A percentile compares a stretch with the other conserved stretches of the same genome.
Evolutionary conservation across 2,329 filamentous ascomycete genomes (phyloP).

Genomic region (Graphiopsis chlorocephala): DNA sequence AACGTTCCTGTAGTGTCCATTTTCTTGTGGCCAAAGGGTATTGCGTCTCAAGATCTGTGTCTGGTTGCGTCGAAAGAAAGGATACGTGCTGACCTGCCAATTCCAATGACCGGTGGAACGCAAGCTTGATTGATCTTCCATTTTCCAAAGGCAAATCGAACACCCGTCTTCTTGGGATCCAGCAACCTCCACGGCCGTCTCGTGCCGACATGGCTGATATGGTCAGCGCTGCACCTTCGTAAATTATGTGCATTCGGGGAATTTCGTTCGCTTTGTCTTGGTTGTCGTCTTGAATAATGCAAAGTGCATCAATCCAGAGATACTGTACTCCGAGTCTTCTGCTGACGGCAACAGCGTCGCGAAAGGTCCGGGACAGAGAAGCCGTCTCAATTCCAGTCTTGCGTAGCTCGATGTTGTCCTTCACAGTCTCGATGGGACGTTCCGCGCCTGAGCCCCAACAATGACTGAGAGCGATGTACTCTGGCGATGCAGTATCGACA

Average conservation of each 20-base stretch:
- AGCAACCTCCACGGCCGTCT: background rate
- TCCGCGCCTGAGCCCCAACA: background rate
- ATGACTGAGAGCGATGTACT: conserved; percentile 4
- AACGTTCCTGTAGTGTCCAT: conserved; percentile 1
- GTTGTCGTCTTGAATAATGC: conserved; percentile 1
- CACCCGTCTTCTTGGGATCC: background rate
- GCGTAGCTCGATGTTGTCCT: background rate
- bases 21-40: conserved; percentile 7
- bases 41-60: background rate
- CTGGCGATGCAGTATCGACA: background rate
- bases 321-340: background rate
- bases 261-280: background rate
- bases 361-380: background rate
- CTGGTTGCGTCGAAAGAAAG: background rate
- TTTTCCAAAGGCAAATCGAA: background rate
- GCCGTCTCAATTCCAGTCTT: background rate
- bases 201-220: background rate
- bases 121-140: background rate
- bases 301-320: conserved; percentile 9
- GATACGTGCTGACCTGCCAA: background rate
- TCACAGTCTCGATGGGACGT: background rate
- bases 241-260: background rate
- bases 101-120: background rate
- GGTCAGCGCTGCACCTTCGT: background rate
- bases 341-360: background rate